Conservation (phyloP, 441 rosid genomes). For the California macrophylla region DNA sequence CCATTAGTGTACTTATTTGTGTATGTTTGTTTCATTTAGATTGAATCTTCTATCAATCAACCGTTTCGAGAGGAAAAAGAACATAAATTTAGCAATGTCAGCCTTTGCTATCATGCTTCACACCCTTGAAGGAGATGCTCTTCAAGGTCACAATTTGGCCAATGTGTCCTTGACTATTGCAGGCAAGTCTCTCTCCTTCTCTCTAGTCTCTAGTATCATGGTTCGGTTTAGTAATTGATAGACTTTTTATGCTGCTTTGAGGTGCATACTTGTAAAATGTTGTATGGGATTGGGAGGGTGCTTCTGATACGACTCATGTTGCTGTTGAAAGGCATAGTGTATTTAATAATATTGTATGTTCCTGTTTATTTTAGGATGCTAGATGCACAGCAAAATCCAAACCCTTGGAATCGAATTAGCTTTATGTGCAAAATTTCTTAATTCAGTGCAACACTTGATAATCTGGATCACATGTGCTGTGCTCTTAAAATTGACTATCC, state of each 20-base stretch:
- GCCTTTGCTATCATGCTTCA: slow-evolving; percentile 60
- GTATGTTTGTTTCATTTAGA: slow-evolving; percentile 31
- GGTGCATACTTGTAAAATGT: not conserved
- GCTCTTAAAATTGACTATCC: not conserved
- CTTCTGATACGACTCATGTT: not conserved
- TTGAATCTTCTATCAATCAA: slow-evolving; percentile 73
- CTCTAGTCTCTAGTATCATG: not conserved
- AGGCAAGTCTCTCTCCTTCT: slow-evolving; percentile 33
- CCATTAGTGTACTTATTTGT: slow-evolving; percentile 5
- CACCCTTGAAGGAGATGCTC: slow-evolving; percentile 28
- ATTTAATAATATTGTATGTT: not conserved
- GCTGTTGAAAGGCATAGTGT: not conserved
- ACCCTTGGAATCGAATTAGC: not conserved
- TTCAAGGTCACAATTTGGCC: slow-evolving; percentile 17
- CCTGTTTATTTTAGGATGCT: not conserved
- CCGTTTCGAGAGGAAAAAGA: slow-evolving; percentile 76
- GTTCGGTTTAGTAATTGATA: not conserved
- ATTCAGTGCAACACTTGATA: not conserved
- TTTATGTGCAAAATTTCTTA: not conserved
- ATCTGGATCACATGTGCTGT: not conserved
- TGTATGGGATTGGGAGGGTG: not conserved
- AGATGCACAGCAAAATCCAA: no score
- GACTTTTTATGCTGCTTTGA: not conserved
- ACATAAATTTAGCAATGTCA: slow-evolving; percentile 61
- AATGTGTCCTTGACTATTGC: slow-evolving; percentile 55